Evolutionary conservation across 2,329 filamentous ascomycete species (phyloP), one percentile per base, ranked within the genome.

Genomic region (Cadophora gregata): DNA sequence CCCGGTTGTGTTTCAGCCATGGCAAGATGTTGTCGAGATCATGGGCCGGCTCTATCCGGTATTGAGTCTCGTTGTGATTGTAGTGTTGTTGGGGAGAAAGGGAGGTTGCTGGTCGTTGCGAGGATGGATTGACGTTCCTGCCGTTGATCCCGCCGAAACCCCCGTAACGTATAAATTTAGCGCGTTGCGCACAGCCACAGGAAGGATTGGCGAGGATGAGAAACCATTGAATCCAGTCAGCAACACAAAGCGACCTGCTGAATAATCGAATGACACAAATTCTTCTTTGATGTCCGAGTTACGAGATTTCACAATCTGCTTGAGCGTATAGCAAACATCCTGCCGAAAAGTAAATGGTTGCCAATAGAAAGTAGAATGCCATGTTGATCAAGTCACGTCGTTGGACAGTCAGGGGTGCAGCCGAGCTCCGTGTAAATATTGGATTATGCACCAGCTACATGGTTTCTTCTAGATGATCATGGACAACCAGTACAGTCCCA

Each of bases 1-100:
- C 62, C 64, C 24, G 71, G 70, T 71, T 70, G 69, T 69, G 68
- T 60, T 60, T 76, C 72, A 67, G 75, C 67, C 76, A 77, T 77
- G 59, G 65, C 74, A 68, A 62, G 61, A 36, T 7, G 29, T 55
- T 67, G 38, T 69, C 56, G 69, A 69, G 71, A 69, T 75, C 74
- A 74, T 75, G 62, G 55, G 66, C 69, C 68, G 66, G 66, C 55
- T 68, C 69, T 70, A 67, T 71, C 70, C 65, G 59, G 53, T 45
- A 24, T 45, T 67, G 29, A 47, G 38, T 51, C 25, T 71, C 53
- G 21, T 59, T 50, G 31, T 67, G 63, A 29, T 64, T 62, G 45
- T 61, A 42, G 19, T 69, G 62, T 59, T 27, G 48, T 69, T 50
- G 61, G 65, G 55, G 29, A 36, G 51, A 47, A n/a, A 58, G 58